A percentile compares a stretch with the other conserved stretches of the same genome.
phyloP scores from a whole-genome alignment of 2,329 filamentous ascomycete species.

The Talaromyces rugulosus region DNA sequence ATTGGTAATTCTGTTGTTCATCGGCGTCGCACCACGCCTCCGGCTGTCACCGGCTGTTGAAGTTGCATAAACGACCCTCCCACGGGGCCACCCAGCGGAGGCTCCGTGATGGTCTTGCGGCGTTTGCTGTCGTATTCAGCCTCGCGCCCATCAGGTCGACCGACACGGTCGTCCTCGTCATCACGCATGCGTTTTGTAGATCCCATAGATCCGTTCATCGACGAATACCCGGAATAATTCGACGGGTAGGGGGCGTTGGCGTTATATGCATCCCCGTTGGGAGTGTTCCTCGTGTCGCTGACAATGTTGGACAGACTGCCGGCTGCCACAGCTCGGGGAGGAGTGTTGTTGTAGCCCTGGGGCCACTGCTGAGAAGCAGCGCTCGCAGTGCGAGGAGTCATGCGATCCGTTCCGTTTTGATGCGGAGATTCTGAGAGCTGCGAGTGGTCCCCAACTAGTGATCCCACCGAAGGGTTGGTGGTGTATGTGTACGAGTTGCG shows the following conservation, averaged over 20 bases:
- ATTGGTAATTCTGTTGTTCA: slow-evolving; percentile 17
- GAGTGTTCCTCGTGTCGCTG: slow-evolving; percentile 66
- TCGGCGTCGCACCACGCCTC: slow-evolving; percentile 36
- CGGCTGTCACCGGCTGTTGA: slow-evolving; percentile 43
- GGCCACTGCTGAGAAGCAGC: slow-evolving; percentile 70
- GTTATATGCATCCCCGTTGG: slow-evolving; percentile 64
- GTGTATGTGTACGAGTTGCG: slow-evolving; percentile 75
- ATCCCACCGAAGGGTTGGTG: slow-evolving; percentile 59
- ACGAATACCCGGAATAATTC: slow-evolving; percentile 56
- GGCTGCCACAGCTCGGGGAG: slow-evolving; percentile 65
- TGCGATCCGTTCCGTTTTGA: slow-evolving; percentile 74
- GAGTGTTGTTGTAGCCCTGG: slow-evolving; percentile 67
- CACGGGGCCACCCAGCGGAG: slow-evolving; percentile 44
- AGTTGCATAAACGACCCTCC: slow-evolving; percentile 31
- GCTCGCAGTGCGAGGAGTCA: slow-evolving; percentile 72
- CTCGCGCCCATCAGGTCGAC: slow-evolving; percentile 57
- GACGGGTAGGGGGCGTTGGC: slow-evolving; percentile 62
- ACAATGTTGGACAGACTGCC: slow-evolving; percentile 88
- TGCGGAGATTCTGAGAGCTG: slow-evolving; percentile 79
- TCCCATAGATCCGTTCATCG: slow-evolving; percentile 61
- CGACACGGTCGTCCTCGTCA: slow-evolving; percentile 63
- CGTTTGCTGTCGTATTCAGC: slow-evolving; percentile 67
- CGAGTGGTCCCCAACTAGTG: slow-evolving; percentile 66
- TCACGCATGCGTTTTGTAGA: slow-evolving; percentile 61
- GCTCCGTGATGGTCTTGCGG: slow-evolving; percentile 70